Evolutionary conservation across 768 basidiomycete species (phyloP), one percentile per base, ranked within the genome.

Genomic region (Mycena floridula): DNA sequence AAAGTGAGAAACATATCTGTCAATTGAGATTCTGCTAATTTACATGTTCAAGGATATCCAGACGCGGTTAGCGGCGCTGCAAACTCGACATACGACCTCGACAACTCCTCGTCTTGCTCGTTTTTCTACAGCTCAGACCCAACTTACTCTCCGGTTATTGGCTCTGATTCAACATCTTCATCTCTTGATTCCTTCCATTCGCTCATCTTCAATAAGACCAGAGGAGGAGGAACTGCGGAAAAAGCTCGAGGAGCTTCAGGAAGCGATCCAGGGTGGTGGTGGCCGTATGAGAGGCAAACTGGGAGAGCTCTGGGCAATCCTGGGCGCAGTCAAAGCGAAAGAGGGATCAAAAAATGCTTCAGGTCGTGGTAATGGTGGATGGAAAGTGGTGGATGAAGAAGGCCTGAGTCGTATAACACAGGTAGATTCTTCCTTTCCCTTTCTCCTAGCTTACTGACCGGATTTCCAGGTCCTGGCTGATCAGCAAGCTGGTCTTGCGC

Each of bases 381-480:
- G 88, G 88, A 76, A 80, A 0, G 86, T 91, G n/a, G 85, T 87
- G 3, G 90, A 93, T 58, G 86, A 89, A 55, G 87, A 89, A 2
- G 89, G 89, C 1, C 63, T 93, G 44, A 69, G 77, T 38, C 81
- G 87, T 59, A 80, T 93, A 44, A 69, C 81, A 3, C 81, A 85
- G 74, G 87, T 86, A 46, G 15, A 70, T 38, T 13, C 25, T 2
- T 48, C 3, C 15, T 40, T 26, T 44, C 41, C 40, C 8, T 22
- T 38, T 23, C 40, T 20, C 21, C 16, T 26, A 7, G 26, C 37
- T 40, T 39, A n/a, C 28, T 39, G 30, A 37, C 26, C 50, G 21
- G 28, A 7, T 20, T 35, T 42, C 7, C 53, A 89, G 84, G 86
- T 91, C 49, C 62, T 93, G 27, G 65, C 70, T 6, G 82, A 88